Evolutionary conservation across 805 yeast species (phyloP).

Genomic region (Myxozyma neglecta): DNA sequence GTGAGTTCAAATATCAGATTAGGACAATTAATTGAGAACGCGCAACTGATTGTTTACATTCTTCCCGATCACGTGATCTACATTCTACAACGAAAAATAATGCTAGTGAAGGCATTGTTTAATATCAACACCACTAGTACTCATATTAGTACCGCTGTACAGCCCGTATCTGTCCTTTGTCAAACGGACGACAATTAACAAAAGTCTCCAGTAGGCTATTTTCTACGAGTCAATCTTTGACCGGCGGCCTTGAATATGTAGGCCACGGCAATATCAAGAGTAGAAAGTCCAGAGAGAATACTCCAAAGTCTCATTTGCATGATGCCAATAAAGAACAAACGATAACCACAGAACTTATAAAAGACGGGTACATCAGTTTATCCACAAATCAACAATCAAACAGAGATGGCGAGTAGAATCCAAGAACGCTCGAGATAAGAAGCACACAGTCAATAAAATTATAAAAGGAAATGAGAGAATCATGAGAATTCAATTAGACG

Average conservation of each 20-base stretch:
- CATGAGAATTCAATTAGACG: constrained; percentile 8
- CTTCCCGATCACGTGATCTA: no score
- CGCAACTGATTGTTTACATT: no score
- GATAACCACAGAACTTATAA: neutral
- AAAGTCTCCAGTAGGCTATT: constrained; percentile 34
- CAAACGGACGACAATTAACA: constrained; percentile 16
- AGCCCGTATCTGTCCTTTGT: constrained; percentile 35
- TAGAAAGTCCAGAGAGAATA: neutral
- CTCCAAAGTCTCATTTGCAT: neutral
- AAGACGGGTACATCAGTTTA: neutral
- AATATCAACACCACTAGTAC: neutral
- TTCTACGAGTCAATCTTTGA: constrained; percentile 5
- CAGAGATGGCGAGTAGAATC: neutral
- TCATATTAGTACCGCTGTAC: constrained; percentile 12
- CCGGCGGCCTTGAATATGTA: neutral
- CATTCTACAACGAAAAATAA: no score
- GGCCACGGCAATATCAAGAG: neutral
- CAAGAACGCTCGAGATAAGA: neutral
- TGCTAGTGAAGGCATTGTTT: no score
- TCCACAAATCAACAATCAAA: neutral
- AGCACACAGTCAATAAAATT: neutral
- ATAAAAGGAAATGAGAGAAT: neutral
- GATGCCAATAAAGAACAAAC: neutral
- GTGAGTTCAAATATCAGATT: no score
- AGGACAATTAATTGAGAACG: no score